A percentile compares a stretch with the other conserved stretches of the same genome.
These are phyloP conservation scores for Sporothrix pallida DNA, from an alignment of 2,329 filamentous ascomycete species.

Conservation along the genomic window DNA sequence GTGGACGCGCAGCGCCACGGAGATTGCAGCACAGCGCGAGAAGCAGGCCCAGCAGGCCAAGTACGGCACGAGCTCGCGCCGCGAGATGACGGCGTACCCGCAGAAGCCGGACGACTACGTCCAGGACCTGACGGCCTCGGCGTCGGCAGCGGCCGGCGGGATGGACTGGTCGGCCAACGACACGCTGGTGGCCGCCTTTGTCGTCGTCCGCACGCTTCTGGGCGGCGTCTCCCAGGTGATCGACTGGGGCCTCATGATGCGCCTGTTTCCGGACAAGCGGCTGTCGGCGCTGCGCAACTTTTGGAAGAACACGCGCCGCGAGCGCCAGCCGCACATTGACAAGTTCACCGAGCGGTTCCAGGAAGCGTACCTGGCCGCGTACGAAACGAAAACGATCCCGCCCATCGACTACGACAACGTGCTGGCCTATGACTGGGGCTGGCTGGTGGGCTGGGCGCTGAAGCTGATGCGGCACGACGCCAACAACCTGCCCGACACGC, in stretches of 20 bases:
- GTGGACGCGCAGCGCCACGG: not conserved
- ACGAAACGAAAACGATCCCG: conserved; percentile 65
- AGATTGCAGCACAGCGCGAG: conserved; percentile 2
- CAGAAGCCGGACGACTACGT: conserved; percentile 46
- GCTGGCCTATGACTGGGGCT: conserved; percentile 70
- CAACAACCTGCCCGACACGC: conserved; percentile 56
- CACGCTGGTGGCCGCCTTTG: conserved; percentile 60
- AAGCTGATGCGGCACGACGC: conserved; percentile 55
- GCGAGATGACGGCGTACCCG: conserved; percentile 46
- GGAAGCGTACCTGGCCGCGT: conserved; percentile 67
- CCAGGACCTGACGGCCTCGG: conserved; percentile 17
- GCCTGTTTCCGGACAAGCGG: conserved; percentile 60
- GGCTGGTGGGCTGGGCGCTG: conserved; percentile 70
- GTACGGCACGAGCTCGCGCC: conserved; percentile 42
- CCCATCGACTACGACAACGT: conserved; percentile 68
- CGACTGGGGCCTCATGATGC: conserved; percentile 65
- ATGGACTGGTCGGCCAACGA: conserved; percentile 52
- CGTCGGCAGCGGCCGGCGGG: not conserved
- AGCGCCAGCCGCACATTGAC: conserved; percentile 59
- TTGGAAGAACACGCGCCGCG: conserved; percentile 60
- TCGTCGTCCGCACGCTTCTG: conserved; percentile 62
- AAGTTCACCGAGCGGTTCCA: conserved; percentile 69
- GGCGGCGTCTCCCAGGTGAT: conserved; percentile 65
- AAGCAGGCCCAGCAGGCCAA: conserved; percentile 35
- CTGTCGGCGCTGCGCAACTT: conserved; percentile 59